A percentile compares a stretch with the other conserved stretches of the same genome.
These are phyloP conservation scores for Kalanchoe fedtschenkoi DNA, from an alignment of 164 flowering plant genomes.

Conservation along the genomic window DNA sequence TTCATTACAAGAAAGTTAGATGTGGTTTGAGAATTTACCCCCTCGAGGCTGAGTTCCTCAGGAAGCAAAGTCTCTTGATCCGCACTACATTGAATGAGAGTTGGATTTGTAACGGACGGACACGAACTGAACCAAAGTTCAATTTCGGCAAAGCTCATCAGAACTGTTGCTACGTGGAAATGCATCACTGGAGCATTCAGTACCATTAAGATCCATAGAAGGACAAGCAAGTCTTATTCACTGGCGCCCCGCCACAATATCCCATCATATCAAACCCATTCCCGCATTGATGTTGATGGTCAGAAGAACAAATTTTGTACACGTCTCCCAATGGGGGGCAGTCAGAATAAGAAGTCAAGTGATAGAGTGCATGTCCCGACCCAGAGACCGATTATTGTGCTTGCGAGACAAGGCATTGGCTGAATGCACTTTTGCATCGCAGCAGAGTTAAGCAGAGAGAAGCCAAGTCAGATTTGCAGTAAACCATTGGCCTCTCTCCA, in stretches of 20 bases:
- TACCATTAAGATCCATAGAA: neutral
- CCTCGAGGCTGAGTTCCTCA: neutral
- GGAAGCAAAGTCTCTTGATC: neutral
- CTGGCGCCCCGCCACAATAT: too few species aligned
- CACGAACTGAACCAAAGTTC: neutral
- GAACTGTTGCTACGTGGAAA: neutral
- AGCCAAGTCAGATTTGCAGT: slow-evolving; percentile 55
- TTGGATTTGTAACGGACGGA: neutral
- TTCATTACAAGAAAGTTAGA: neutral
- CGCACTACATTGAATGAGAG: neutral
- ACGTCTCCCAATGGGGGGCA: slow-evolving; percentile 35
- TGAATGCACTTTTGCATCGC: slow-evolving; percentile 55
- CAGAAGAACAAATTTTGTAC: too few species aligned
- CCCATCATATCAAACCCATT: too few species aligned
- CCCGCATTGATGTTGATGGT: too few species aligned
- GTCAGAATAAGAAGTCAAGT: too few species aligned
- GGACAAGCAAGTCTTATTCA: too few species aligned
- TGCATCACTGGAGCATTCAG: neutral
- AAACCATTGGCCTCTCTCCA: slow-evolving; percentile 43
- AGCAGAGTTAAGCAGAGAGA: slow-evolving; percentile 53
- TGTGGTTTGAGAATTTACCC: neutral
- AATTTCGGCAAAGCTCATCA: neutral
- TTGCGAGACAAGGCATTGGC: slow-evolving; percentile 47
- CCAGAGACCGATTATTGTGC: slow-evolving; percentile 42
- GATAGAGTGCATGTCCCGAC: slow-evolving; percentile 54